Percentiles rank a stretch among this genome's conserved stretches.
phyloP scores from a whole-genome alignment of 805 yeast genomes.

The Kregervanrija pseudodelftensis region DNA sequence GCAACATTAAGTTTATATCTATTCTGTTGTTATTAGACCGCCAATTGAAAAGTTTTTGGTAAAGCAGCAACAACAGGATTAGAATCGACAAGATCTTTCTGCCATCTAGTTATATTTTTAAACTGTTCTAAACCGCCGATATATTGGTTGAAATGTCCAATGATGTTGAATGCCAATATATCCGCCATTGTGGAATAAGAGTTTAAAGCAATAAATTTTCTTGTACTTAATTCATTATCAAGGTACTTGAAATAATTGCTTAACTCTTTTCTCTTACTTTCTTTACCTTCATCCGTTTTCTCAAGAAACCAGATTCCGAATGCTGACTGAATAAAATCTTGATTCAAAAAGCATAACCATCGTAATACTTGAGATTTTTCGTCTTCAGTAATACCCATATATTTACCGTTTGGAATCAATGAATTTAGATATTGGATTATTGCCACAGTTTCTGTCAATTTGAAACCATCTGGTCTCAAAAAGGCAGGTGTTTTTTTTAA shows the following conservation, averaged over 20 bases:
- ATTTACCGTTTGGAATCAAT: constrained; percentile 32
- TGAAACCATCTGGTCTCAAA: constrained; percentile 55
- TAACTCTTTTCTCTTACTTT: neutral
- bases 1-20: no score
- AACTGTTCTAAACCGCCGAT: neutral
- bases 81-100: neutral
- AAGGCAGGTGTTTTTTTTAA: constrained; percentile 57
- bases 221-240: constrained; percentile 1
- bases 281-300: constrained; percentile 1
- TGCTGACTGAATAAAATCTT: constrained; percentile 46
- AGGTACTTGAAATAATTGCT: neutral
- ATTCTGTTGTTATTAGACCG: no score
- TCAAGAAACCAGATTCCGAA: neutral
- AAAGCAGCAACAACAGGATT: no score
- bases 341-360: constrained; percentile 72
- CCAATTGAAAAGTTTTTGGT: no score
- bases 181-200: constrained; percentile 5
- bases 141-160: neutral
- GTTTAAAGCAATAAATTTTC: neutral
- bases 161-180: constrained; percentile 1
- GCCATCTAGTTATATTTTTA: constrained; percentile 2
- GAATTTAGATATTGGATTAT: constrained; percentile 38
- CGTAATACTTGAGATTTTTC: constrained; percentile 59
- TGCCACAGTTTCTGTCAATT: constrained; percentile 60
- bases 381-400: constrained; percentile 48